These are phyloP conservation scores for Bauhinia variegata DNA, from an alignment of 306 rosid species.

Conservation along the genomic window DNA sequence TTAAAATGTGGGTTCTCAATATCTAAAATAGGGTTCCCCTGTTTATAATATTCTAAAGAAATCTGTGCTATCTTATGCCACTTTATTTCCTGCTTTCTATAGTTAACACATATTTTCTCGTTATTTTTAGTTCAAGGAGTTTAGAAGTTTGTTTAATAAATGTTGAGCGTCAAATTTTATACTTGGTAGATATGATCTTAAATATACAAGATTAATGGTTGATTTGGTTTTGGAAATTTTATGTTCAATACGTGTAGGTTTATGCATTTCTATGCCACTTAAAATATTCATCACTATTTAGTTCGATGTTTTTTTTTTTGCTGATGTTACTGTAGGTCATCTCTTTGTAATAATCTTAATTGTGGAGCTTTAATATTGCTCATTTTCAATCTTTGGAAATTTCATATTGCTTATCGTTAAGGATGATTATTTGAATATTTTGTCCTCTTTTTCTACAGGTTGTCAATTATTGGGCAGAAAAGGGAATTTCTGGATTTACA, in stretches of 20 bases:
- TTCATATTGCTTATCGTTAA: neutral
- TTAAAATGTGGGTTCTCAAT: neutral
- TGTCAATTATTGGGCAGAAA: constrained; percentile 81
- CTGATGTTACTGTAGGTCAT: too few species aligned
- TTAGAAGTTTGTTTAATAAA: neutral
- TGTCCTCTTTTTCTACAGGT: constrained; percentile 58
- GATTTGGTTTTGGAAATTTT: neutral
- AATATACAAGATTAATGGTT: neutral
- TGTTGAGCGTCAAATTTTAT: neutral
- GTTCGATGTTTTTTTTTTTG: too few species aligned
- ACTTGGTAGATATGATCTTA: too few species aligned
- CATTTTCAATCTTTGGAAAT: neutral
- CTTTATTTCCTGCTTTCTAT: neutral
- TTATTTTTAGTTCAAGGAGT: neutral
- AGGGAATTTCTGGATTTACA: constrained; percentile 92
- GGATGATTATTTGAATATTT: neutral
- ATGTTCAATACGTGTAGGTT: neutral
- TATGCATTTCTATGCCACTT: neutral
- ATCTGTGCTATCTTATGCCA: neutral
- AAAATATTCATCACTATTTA: too few species aligned
- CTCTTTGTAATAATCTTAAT: too few species aligned
- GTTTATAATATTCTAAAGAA: neutral
- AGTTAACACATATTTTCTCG: neutral
- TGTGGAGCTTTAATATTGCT: neutral
- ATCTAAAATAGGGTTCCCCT: constrained; percentile 4